Evolutionary conservation across 2,329 filamentous ascomycete species (phyloP).

Genomic region (Cordyceps militaris): DNA sequence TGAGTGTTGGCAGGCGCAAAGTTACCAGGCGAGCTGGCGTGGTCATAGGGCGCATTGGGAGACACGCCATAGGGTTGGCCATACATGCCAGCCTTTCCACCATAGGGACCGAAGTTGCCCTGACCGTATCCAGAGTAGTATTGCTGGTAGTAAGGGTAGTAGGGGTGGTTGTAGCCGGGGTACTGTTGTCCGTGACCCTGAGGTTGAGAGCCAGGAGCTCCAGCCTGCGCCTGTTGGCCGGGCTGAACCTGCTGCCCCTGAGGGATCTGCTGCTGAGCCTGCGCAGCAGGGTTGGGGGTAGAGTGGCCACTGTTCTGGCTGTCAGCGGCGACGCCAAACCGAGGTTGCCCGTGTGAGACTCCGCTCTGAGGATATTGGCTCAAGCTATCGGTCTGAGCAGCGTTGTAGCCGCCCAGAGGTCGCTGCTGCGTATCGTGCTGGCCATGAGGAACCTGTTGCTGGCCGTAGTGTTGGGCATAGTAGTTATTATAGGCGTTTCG

Average conservation of each 20-base stretch:
- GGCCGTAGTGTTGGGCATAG: constrained; percentile 56
- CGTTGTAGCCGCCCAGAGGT: constrained; percentile 67
- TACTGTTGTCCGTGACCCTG: constrained; percentile 41
- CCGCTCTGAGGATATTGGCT: constrained; percentile 71
- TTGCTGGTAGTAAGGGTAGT: constrained; percentile 57
- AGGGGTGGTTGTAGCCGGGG: constrained; percentile 49
- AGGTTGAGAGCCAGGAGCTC: constrained; percentile 36
- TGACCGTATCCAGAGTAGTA: constrained; percentile 52
- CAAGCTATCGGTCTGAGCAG: constrained; percentile 55
- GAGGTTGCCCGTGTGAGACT: constrained; percentile 44
- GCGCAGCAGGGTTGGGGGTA: constrained; percentile 73
- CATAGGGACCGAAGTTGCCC: constrained; percentile 46
- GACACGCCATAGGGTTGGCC: constrained; percentile 51
- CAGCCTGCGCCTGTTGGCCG: constrained; percentile 41
- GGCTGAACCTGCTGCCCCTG: constrained; percentile 36
- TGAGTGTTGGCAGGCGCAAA: constrained; percentile 50
- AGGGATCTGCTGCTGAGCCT: constrained; percentile 37
- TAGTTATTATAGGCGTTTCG: constrained; percentile 76
- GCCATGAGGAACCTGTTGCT: constrained; percentile 50
- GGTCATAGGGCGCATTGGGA: constrained; percentile 50
- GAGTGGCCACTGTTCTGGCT: constrained; percentile 81
- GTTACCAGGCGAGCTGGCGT: constrained; percentile 45
- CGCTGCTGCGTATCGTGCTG: constrained; percentile 76
- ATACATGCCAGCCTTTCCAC: constrained; percentile 47
- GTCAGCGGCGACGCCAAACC: constrained; percentile 55